Base-by-base conservation (phyloP, 2,329 filamentous ascomycete genomes). In the Bimuria novae-zelandiae region DNA sequence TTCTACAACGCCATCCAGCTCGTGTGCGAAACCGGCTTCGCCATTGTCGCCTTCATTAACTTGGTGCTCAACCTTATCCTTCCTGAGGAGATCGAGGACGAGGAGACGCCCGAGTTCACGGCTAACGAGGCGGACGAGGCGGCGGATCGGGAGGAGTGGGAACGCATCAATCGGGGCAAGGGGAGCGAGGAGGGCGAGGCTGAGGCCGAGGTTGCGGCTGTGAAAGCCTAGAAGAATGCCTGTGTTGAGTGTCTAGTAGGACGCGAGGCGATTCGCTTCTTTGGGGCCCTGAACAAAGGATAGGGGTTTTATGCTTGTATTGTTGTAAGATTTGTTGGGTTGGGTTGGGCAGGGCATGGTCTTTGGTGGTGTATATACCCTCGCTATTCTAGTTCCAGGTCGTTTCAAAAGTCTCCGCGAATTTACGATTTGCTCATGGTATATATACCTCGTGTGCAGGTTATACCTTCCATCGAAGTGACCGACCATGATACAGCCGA, bases 1-100 rank as follows among this genome's bases (percentile, higher is more conserved):
- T 91, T 94, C 73, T 82, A 89, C 54, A 87, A 92, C 63, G 89
- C 89, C 46, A 79, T 80, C 44, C 68, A 70, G 30, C 65, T 80
- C 4, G 71, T 79, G 17, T 64, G 79, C 61, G 75, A 79, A 63
- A 79, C 88, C 0, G 88, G 89, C 0, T 89, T 53, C 77, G 87
- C 87, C 0, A 79, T 96, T 17, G 88, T 89, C 0, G 92, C 89
- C 0, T 82, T 92, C 21, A 69, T 92, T 35, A 85, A 85, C 45
- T 80, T 94, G 67, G 72, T 89, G 19, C 78, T 96, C 44, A 96
- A 96, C 69, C 72, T 94, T 44, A 61, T 84, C 0, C 75, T 96
- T 14, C 84, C 86, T 0, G 87, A 90, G 64, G 91, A 96, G 74
- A 76, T 88, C n/a, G 89, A 90, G 62, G 88, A 89, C 37, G 79